Evolutionary conservation across 1,139 yeast species (phyloP).

Genomic region (Pichia norvegensis): DNA sequence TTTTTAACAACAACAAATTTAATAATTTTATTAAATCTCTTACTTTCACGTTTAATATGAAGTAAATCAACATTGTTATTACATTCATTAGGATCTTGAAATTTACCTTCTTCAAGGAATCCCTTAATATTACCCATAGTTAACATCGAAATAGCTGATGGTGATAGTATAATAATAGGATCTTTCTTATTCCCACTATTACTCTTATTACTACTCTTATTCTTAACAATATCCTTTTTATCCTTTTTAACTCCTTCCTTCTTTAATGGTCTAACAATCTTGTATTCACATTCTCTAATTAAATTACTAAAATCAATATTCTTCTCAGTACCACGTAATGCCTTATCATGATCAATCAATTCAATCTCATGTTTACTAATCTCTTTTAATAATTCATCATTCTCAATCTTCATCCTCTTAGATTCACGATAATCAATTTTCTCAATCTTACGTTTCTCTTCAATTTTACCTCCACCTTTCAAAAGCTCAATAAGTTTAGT

Average conservation of each 20-base stretch:
- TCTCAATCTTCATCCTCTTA: constrained; percentile 27
- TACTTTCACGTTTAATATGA: constrained; percentile 49
- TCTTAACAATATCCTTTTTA: constrained; percentile 31
- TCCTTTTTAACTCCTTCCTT: not conserved
- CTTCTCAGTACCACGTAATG: constrained; percentile 64
- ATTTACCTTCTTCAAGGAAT: constrained; percentile 72
- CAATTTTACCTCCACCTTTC: constrained; percentile 49
- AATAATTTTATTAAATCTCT: constrained; percentile 45
- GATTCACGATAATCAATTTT: constrained; percentile 15
- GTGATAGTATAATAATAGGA: constrained; percentile 90
- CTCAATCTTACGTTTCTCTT: constrained; percentile 13
- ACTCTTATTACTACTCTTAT: constrained; percentile 13
- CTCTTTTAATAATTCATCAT: constrained; percentile 50
- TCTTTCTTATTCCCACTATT: constrained; percentile 37
- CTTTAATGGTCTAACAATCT: constrained; percentile 32
- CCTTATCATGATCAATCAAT: constrained; percentile 70
- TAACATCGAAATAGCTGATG: constrained; percentile 85
- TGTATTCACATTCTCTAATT: constrained; percentile 61
- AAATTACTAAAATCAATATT: constrained; percentile 66
- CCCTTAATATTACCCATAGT: constrained; percentile 76
- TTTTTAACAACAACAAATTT: constrained; percentile 78
- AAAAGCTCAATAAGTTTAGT: constrained; percentile 80
- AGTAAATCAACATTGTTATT: constrained; percentile 34
- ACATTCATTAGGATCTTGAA: constrained; percentile 38
- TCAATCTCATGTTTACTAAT: constrained; percentile 56